Conservation (phyloP, 2,329 filamentous ascomycete genomes). For the Diaporthe vaccinii region DNA sequence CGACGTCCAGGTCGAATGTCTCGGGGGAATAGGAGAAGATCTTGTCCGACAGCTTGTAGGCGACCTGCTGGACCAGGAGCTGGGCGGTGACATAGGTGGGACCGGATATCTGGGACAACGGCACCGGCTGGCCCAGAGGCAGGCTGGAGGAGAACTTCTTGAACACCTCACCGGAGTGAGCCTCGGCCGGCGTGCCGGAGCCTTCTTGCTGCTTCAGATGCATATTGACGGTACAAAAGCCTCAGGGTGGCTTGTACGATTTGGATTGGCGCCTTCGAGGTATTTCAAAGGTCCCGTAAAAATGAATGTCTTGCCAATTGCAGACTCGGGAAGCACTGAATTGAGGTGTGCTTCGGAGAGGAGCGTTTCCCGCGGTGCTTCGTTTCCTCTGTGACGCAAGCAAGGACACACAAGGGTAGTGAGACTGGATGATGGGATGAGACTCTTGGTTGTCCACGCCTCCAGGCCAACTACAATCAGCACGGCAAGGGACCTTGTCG, state of each 20-base stretch:
- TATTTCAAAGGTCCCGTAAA: neutral
- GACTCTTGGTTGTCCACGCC: constrained; percentile 8
- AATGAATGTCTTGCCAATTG: neutral
- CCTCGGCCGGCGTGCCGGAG: constrained; percentile 51
- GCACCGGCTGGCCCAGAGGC: constrained; percentile 69
- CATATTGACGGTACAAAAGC: constrained; percentile 24
- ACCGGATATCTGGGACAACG: constrained; percentile 77
- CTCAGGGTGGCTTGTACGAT: neutral
- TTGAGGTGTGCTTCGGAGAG: neutral
- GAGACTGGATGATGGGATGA: constrained; percentile 21
- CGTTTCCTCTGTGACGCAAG: neutral
- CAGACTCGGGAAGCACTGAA: constrained; percentile 12
- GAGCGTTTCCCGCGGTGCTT: neutral
- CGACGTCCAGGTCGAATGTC: constrained; percentile 89
- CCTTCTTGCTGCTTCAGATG: constrained; percentile 55
- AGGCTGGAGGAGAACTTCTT: constrained; percentile 64
- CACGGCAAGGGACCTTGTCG: constrained; percentile 23
- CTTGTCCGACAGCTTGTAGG: constrained; percentile 95
- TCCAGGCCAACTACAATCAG: constrained; percentile 16
- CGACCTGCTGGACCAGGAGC: constrained; percentile 93
- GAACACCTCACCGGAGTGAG: constrained; percentile 51
- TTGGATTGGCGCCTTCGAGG: constrained; percentile 1
- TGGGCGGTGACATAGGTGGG: constrained; percentile 95
- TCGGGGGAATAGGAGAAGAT: constrained; percentile 97
- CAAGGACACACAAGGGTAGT: neutral